Base-by-base conservation (phyloP, 129 eudicot species). In the Artemisia argyi region DNA sequence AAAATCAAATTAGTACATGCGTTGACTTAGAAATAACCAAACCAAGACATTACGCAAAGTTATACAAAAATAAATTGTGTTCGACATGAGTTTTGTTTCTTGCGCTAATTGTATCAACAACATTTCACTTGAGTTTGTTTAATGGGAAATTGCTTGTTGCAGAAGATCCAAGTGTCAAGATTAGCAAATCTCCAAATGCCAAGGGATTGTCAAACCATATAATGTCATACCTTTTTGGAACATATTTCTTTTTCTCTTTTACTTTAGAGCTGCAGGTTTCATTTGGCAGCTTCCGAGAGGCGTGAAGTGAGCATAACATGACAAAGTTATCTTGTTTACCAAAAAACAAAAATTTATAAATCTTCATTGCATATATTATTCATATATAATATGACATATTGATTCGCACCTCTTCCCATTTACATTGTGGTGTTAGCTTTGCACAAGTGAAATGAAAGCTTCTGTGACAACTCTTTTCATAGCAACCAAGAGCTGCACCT, bases 381-480 rank as follows among this genome's bases (percentile, higher is more conserved):
- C n/a, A n/a, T n/a, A n/a, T n/a, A n/a, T n/a, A n/a, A n/a, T n/a
- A 46, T 60, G 60, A 61, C 22, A 35, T 47, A 20, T 24, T 11
- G 61, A 49, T 32, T 77, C 96, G 14, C 77, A 91, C 99, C 76
- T 72, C 53, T 76, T 95, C 99, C 99, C 99, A 95, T 57, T 90
- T 84, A 78, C 97, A 90, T 51, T 88, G 65, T 64, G 89, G 84
- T 47, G 89, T 87, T 70, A 80, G 58, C 81, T 87, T 91, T 57
- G 97, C 99, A 76, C 99, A 95, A 15, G 97, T 84, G 68, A 91
- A 91, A 83, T 95, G 99, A 74, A 90, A 95, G 80, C 99, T 95
- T 73, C 63, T 90, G 46, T 86, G 91, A 66, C 99, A 95, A 75
- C 80, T 88, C 75, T 84, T 88, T 26, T 86, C 91, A 69, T 83